Base-by-base conservation (phyloP, 495 filamentous ascomycete species). In the Hyaloscypha variabilis region DNA sequence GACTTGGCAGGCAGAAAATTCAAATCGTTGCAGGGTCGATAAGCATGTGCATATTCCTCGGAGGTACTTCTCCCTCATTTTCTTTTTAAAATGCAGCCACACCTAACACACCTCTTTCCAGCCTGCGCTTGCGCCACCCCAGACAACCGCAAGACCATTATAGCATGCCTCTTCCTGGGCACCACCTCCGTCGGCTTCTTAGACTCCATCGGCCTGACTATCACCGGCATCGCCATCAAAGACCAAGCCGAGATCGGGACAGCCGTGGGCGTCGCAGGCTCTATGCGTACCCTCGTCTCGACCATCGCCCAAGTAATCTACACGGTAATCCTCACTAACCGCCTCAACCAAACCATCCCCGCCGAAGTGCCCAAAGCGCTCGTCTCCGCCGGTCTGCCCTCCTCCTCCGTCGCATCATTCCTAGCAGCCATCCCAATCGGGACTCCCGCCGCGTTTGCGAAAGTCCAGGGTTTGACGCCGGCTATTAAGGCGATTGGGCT, bases 241-340 rank as follows among this genome's bases (percentile, higher is more conserved):
- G 60, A 64, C 61, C 65, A 67, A 28, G 30, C 29, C 60, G 80
- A 81, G 50, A 80, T 82, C 60, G 80, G 80, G 30, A 69, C 77
- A 6, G 79, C 78, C 14, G 74, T 72, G 39, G 78, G 78, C 10
- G 74, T 78, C 56, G 68, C 65, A 5, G 72, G 72, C 42, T 70
- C 69, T 8, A 70, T 76, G 67, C 52, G 67, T 64, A 71, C 66
- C 60, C 68, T 59, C 30, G 6, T 56, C 24, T 62, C 42, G 8
- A 36, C 60, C 23, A 64, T 77, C 42, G 69, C 67, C 61, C 70
- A 73, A 36, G 70, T 76, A 1, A 71, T 83, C 59, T 81, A 80
- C 68, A 69, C 75, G 58, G 72, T 74, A 49, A 78, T 82, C 51
- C 73, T 81, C 34, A 71, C 60, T 24, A 80, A 77, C 69, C 77